These are phyloP conservation scores for Colletotrichum cuscutae DNA, from an alignment of 2,329 filamentous ascomycete genomes.

Conservation along the genomic window DNA sequence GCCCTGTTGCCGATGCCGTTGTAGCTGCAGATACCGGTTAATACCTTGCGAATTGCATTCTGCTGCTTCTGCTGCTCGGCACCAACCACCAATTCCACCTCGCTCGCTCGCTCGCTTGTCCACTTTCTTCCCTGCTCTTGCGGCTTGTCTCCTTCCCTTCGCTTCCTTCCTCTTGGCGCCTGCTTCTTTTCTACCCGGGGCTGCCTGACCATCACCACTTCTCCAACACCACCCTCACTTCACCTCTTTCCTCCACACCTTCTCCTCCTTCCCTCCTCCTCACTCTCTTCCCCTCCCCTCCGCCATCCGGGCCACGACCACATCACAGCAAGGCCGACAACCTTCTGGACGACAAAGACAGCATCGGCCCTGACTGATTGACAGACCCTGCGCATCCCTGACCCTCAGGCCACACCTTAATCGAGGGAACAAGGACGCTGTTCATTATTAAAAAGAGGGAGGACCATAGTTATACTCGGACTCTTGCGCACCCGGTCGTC, in stretches of 20 bases:
- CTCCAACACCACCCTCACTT: not conserved
- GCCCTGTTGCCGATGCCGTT: constrained; percentile 15
- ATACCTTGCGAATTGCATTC: not conserved
- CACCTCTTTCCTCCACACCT: not conserved
- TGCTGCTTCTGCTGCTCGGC: constrained; percentile 4
- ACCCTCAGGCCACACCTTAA: constrained; percentile 6
- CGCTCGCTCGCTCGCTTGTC: constrained; percentile 15
- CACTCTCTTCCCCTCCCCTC: not conserved
- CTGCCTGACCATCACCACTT: constrained; percentile 22
- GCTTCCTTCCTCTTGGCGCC: constrained; percentile 24
- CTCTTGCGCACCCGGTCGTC: constrained; percentile 20
- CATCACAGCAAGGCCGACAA: not conserved
- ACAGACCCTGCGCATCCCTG: not conserved
- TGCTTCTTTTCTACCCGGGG: constrained; percentile 26
- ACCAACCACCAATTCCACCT: constrained; percentile 17
- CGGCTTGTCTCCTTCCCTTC: constrained; percentile 13
- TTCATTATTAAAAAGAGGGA: not conserved
- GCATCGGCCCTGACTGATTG: not conserved
- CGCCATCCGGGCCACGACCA: not conserved
- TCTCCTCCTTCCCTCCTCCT: not conserved
- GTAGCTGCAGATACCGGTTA: constrained; percentile 24
- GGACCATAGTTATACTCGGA: constrained; percentile 25
- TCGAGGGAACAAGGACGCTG: not conserved
- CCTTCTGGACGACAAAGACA: not conserved
- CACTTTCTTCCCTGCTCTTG: constrained; percentile 1